phyloP scores from a whole-genome alignment of 352 stramenopile species.

The Phytophthora hybrid region DNA sequence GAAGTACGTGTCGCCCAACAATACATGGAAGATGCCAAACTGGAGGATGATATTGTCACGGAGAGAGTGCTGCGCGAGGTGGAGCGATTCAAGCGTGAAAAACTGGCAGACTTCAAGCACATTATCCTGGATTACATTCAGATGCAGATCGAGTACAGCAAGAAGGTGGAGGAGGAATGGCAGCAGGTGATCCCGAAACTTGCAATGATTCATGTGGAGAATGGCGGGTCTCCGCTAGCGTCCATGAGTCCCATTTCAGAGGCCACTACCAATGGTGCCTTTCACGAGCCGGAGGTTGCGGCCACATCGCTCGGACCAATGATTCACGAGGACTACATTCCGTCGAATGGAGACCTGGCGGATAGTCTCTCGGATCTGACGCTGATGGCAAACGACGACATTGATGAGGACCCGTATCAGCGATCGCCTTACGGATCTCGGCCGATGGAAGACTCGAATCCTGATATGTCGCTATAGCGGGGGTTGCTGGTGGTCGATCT shows the following conservation, averaged over 20 bases:
- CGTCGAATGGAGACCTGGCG: constrained; percentile 58
- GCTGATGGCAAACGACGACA: constrained; percentile 48
- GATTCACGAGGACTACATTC: constrained; percentile 85
- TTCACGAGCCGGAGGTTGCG: constrained; percentile 23
- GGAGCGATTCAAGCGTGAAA: constrained; percentile 97
- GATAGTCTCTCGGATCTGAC: constrained; percentile 66
- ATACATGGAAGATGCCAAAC: constrained; percentile 87
- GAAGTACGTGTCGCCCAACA: constrained; percentile 87
- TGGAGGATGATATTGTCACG: constrained; percentile 95
- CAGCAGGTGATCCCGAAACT: constrained; percentile 80
- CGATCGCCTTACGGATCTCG: constrained; percentile 41
- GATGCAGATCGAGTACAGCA: constrained; percentile 97
- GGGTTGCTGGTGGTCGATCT: not conserved
- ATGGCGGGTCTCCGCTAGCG: constrained; percentile 34
- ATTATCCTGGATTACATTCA: constrained; percentile 98
- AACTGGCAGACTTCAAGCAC: constrained; percentile 95
- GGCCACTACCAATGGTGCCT: constrained; percentile 21
- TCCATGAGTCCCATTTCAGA: constrained; percentile 54
- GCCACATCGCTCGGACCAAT: constrained; percentile 38
- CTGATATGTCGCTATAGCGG: constrained; percentile 45
- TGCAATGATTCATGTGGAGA: constrained; percentile 76
- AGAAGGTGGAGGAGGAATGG: constrained; percentile 90
- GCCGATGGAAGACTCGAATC: constrained; percentile 42
- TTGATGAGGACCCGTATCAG: constrained; percentile 39
- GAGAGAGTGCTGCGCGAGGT: constrained; percentile 96